These are phyloP conservation scores for Yamadazyma paraphyllophila DNA, from an alignment of 805 yeast species.

Conservation along the genomic window DNA sequence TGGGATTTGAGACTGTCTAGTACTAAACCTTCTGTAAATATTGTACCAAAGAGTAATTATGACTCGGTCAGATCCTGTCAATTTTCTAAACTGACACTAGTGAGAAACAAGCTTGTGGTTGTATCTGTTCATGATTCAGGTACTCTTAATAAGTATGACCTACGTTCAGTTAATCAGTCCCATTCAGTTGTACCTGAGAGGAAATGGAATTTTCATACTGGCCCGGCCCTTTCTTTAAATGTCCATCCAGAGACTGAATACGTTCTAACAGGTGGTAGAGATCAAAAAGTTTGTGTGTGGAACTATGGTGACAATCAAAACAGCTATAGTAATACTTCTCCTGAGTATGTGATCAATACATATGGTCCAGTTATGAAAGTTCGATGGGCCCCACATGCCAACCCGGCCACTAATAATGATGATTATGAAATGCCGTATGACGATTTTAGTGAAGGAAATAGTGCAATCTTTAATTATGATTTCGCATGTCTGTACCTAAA, in stretches of 20 bases:
- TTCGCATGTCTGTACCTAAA: conserved; percentile 72
- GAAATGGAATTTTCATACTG: conserved; percentile 83
- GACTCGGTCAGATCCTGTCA: conserved; percentile 67
- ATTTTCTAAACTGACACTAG: conserved; percentile 49
- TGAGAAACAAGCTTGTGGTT: conserved; percentile 44
- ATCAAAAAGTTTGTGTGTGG: conserved; percentile 79
- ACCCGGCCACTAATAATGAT: conserved; percentile 24
- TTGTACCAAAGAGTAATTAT: conserved; percentile 52
- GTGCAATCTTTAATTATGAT: conserved; percentile 52
- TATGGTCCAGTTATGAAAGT: conserved; percentile 79
- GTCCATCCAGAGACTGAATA: conserved; percentile 86
- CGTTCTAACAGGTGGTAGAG: conserved; percentile 90
- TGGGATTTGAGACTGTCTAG: conserved; percentile 64
- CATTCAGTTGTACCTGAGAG: conserved; percentile 55
- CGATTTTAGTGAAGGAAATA: not conserved
- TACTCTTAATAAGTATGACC: conserved; percentile 79
- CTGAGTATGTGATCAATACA: conserved; percentile 70
- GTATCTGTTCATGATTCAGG: conserved; percentile 90
- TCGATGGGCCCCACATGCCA: conserved; percentile 51
- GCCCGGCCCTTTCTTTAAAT: conserved; percentile 83
- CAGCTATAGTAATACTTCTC: conserved; percentile 27
- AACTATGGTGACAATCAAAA: conserved; percentile 35
- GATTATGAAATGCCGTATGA: conserved; percentile 4
- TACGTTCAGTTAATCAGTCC: conserved; percentile 40
- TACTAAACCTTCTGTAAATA: conserved; percentile 48